phyloP scores from a whole-genome alignment of 768 basidiomycete species.

The Cystoderma amianthinum region DNA sequence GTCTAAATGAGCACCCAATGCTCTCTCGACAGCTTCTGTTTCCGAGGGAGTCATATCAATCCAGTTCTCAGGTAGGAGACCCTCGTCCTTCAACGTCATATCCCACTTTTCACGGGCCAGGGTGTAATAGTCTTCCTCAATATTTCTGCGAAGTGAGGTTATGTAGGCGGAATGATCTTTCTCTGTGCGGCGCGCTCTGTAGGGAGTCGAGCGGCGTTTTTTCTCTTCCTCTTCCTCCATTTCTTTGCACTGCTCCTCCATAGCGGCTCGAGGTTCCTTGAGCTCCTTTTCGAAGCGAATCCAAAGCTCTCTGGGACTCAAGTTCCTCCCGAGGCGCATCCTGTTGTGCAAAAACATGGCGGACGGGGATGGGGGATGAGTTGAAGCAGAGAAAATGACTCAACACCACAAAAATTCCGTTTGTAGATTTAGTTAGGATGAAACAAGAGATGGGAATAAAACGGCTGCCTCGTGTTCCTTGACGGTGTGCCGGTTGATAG shows the following conservation, averaged over 20 bases:
- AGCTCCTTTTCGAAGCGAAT: conserved; percentile 25
- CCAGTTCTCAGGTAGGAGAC: conserved; percentile 37
- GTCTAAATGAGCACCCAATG: conserved; percentile 30
- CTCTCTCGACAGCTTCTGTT: conserved; percentile 21
- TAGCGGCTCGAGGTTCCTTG: conserved; percentile 12
- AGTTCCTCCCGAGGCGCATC: not conserved
- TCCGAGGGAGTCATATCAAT: conserved; percentile 31
- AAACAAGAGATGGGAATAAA: conserved; percentile 27
- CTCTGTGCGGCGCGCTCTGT: conserved; percentile 7
- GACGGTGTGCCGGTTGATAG: not conserved
- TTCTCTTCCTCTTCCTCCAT: conserved; percentile 18
- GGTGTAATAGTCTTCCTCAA: conserved; percentile 23
- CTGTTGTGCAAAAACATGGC: conserved; percentile 9
- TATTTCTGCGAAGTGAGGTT: conserved; percentile 13
- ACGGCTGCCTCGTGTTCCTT: conserved; percentile 33
- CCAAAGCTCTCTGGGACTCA: conserved; percentile 26
- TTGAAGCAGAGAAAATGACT: conserved; percentile 20
- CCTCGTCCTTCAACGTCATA: conserved; percentile 19
- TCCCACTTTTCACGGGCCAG: conserved; percentile 36
- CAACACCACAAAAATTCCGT: conserved; percentile 22
- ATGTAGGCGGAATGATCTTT: conserved; percentile 23
- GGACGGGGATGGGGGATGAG: conserved; percentile 9
- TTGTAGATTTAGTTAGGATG: conserved; percentile 18
- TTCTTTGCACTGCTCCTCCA: conserved; percentile 17
- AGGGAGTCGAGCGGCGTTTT: conserved; percentile 15